phyloP scores from a whole-genome alignment of 1,284 basidiomycete species.

The Butyriboletus appendiculatus region DNA sequence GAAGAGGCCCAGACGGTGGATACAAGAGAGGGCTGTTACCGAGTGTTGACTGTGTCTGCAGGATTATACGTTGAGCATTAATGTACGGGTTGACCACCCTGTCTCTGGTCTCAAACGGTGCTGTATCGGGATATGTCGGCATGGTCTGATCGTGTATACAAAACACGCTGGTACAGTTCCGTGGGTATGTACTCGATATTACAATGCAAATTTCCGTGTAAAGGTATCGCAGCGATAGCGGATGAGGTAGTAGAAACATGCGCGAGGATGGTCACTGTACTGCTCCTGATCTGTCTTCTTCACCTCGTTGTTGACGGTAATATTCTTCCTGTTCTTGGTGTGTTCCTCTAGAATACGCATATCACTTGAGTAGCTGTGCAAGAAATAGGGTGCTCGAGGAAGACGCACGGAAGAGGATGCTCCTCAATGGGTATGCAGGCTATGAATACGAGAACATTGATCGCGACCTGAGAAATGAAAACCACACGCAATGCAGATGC shows the following conservation, averaged over 20 bases:
- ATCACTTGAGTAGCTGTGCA: slow-evolving; percentile 17
- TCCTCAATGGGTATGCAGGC: slow-evolving; percentile 75
- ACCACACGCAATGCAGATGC: slow-evolving; percentile 81
- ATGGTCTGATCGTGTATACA: slow-evolving; percentile 16
- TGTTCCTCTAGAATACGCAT: slow-evolving; percentile 48
- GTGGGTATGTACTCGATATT: slow-evolving; percentile 29
- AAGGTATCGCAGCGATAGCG: slow-evolving; percentile 20
- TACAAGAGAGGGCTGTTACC: slow-evolving; percentile 59
- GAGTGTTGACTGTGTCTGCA: slow-evolving; percentile 19
- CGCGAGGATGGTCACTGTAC: slow-evolving; percentile 17
- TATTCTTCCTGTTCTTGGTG: slow-evolving; percentile 61
- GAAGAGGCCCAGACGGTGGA: slow-evolving; percentile 75
- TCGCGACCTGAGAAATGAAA: slow-evolving; percentile 76
- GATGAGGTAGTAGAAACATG: slow-evolving; percentile 9
- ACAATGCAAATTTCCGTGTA: slow-evolving; percentile 36
- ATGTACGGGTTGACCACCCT: slow-evolving; percentile 5
- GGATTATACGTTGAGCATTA: slow-evolving; percentile 3
- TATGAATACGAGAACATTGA: slow-evolving; percentile 62
- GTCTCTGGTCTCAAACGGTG: neutral
- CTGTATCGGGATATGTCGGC: neutral
- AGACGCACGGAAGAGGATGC: slow-evolving; percentile 66
- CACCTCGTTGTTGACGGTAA: slow-evolving; percentile 41
- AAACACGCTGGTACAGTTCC: slow-evolving; percentile 26
- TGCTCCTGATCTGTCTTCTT: slow-evolving; percentile 15
- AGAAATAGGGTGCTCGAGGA: slow-evolving; percentile 12